Evolutionary conservation across 768 basidiomycete genomes (phyloP), one percentile per base, ranked within the genome.

Genomic region (Agrocybe praecox): DNA sequence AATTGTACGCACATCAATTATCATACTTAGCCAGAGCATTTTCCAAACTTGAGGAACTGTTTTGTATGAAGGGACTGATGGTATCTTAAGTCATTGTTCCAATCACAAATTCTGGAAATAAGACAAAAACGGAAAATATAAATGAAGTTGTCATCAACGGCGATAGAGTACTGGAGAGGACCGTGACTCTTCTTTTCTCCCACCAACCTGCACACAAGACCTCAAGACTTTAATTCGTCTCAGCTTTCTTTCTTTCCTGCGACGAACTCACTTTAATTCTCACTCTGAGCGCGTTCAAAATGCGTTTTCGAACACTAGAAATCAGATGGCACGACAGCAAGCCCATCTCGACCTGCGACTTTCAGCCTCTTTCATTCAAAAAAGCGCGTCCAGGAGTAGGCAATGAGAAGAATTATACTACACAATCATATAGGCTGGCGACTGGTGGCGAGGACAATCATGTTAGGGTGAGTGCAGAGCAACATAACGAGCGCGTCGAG

Each of bases 391-490:
- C 89, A 17, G 66, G 66, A 19, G 65, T 64, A n/a, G 75, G 75
- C 2, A 74, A 78, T 52, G 80, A 80, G 51, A 80, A 85, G 60
- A 80, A 75, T 60, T 90, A 82, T 68, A 80, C 83, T 9, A 76
- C 79, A 18, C 89, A 93, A 75, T 74, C 86, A n/a, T 98, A 97
- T 76, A 83, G 90, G 62, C 78, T 99, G 18, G 97, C 95, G 0
- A 98, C 97, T 0, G 94, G 88, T 12, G 97, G 97, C 46, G 96
- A 96, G 68, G 97, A 99, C 68, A 97, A 95, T 66, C 90, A 96
- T 77, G 94, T 99, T 66, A 80, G 97, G 71, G 96, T 97, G 67
- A 74, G 96, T 87, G 15, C 47, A 43, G 8, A 29, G 26, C 43
- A 17, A 19, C 14, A n/a, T 45, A 46, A 46, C 14, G 19, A 36